These are phyloP conservation scores for Thuidium tamariscinum DNA, from an alignment of 225 moss, liverwort and hornwort genomes.

Conservation along the genomic window DNA sequence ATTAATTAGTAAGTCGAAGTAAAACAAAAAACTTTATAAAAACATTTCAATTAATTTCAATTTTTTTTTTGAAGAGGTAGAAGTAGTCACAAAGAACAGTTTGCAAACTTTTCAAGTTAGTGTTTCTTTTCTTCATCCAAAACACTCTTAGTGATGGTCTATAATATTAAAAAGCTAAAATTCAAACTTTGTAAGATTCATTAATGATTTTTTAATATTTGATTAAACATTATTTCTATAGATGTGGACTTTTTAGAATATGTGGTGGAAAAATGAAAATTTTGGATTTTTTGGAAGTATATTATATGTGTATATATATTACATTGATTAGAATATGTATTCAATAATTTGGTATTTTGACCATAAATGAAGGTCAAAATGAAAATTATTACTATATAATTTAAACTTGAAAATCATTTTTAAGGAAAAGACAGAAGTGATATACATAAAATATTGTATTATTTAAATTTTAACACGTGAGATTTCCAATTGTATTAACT, in stretches of 20 bases:
- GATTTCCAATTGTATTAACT: not conserved
- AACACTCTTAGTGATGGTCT: not conserved
- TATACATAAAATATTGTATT: not conserved
- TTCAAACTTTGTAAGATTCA: not conserved
- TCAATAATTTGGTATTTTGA: not conserved
- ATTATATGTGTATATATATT: too few species aligned
- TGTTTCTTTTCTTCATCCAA: not conserved
- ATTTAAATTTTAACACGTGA: not conserved
- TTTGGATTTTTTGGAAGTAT: not conserved
- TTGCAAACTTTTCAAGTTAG: not conserved
- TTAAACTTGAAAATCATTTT: fast-evolving
- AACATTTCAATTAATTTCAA: not conserved
- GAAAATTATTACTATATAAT: not conserved
- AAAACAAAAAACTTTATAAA: not conserved
- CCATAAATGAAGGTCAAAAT: not conserved
- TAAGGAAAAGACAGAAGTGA: not conserved
- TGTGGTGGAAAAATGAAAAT: not conserved
- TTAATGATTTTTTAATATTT: fast-evolving
- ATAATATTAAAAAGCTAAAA: not conserved
- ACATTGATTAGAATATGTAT: not conserved
- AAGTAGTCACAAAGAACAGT: too few species aligned
- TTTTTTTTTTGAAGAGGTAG: too few species aligned
- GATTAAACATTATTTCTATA: fast-evolving
- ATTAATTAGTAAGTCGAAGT: fast-evolving
- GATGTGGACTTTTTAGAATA: not conserved